Evolutionary conservation across 2,329 filamentous ascomycete genomes (phyloP).

Genomic region (Claviceps paspali): DNA sequence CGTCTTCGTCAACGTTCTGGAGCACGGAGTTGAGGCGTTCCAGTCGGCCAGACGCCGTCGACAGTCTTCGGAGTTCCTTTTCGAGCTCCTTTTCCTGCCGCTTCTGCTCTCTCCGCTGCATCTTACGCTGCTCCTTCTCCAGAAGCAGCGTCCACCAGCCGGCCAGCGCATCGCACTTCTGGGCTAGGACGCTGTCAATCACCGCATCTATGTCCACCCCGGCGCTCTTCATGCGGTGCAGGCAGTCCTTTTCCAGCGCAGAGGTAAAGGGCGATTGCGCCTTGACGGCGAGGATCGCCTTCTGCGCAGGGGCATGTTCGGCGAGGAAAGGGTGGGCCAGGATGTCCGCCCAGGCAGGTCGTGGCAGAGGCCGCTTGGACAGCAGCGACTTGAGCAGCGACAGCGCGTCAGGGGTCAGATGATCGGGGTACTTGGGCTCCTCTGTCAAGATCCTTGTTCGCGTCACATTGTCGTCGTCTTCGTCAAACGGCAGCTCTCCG

Average conservation of each 20-base stretch:
- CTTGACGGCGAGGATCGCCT: constrained; percentile 72
- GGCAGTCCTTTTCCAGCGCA: constrained; percentile 71
- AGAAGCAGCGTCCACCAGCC: constrained; percentile 94
- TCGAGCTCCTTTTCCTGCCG: constrained; percentile 74
- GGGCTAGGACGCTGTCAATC: constrained; percentile 82
- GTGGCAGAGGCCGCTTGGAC: constrained; percentile 74
- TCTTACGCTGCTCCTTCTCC: constrained; percentile 88
- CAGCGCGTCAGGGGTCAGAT: constrained; percentile 62
- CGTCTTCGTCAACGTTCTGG: constrained; percentile 66
- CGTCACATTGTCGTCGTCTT: constrained; percentile 81
- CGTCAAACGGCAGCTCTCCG: constrained; percentile 85
- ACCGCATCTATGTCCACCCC: constrained; percentile 90
- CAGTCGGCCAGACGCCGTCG: constrained; percentile 75
- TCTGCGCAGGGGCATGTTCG: constrained; percentile 75
- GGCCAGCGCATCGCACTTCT: constrained; percentile 76
- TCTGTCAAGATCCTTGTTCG: constrained; percentile 72
- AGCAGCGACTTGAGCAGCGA: constrained; percentile 65
- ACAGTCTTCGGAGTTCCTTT: constrained; percentile 65
- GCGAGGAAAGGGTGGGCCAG: constrained; percentile 75
- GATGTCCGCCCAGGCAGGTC: constrained; percentile 73
- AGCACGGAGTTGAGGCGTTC: constrained; percentile 66
- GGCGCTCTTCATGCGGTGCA: constrained; percentile 84
- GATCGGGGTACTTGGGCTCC: constrained; percentile 73
- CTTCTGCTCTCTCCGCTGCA: constrained; percentile 63
- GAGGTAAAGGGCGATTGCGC: constrained; percentile 75